These are phyloP conservation scores for Salix koriyanagi DNA, from an alignment of 345 rosid genomes.

Conservation along the genomic window DNA sequence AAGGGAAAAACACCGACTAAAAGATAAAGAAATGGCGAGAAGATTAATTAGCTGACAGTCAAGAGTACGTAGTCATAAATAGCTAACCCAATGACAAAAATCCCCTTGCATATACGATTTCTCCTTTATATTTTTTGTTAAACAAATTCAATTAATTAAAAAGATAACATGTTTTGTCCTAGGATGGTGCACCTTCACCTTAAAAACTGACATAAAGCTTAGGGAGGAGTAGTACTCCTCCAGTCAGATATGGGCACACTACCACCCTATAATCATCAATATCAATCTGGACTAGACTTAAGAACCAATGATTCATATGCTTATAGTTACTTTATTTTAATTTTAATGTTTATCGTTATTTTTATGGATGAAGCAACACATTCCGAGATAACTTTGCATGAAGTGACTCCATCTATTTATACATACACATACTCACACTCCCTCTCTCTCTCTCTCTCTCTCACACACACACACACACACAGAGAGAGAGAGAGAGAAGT, in stretches of 20 bases:
- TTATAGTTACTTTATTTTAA: background rate
- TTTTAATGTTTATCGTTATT: background rate
- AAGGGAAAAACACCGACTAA: background rate
- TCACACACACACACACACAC: too few species aligned
- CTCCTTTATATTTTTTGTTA: background rate
- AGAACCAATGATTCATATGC: background rate
- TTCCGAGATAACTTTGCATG: background rate
- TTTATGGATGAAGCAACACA: background rate
- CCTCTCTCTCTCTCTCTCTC: too few species aligned
- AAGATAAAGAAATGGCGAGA: background rate
- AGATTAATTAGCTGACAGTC: background rate
- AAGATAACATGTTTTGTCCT: background rate
- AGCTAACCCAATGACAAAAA: background rate
- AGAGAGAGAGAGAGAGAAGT: background rate
- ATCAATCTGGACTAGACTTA: background rate
- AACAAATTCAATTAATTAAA: background rate
- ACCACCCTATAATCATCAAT: background rate
- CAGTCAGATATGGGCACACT: background rate
- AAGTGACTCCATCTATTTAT: too few species aligned
- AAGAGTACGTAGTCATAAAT: too few species aligned
- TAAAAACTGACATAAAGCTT: background rate
- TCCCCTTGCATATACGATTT: background rate
- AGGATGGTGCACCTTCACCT: conserved; percentile 2
- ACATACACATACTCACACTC: too few species aligned
- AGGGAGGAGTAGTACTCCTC: background rate